A percentile compares a stretch with the other conserved stretches of the same genome.
Conservation (phyloP, 371 early-diverging fungal genomes). For the Actinomortierella ambigua region DNA sequence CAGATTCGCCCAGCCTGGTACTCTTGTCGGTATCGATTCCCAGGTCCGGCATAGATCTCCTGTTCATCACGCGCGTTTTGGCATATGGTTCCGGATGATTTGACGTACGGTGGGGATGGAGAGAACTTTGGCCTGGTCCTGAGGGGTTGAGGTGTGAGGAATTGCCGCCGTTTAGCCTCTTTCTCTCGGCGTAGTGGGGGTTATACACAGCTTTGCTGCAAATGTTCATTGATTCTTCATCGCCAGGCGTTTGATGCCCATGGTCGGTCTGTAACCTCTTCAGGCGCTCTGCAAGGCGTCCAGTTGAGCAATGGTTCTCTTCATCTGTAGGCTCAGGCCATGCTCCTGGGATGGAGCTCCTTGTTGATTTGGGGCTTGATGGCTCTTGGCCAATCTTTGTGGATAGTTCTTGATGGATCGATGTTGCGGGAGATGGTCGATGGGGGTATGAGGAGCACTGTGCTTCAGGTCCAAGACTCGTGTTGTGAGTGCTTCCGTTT, state of each 20-base stretch:
- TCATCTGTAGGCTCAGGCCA: constrained; percentile 9
- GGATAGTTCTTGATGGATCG: too few relatives aligned
- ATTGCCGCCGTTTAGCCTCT: neutral
- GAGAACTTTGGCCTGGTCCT: neutral
- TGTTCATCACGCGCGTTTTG: constrained; percentile 14
- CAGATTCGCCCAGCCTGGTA: neutral
- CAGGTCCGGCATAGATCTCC: constrained; percentile 38
- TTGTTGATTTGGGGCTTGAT: neutral
- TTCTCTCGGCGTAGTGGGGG: constrained; percentile 6
- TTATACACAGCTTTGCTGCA: constrained; percentile 16
- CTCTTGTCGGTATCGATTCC: constrained; percentile 10
- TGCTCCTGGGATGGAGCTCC: constrained; percentile 13
- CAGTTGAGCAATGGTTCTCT: neutral
- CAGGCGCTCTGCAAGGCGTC: neutral
- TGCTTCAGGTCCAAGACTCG: too few relatives aligned
- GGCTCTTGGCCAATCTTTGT: too few relatives aligned
- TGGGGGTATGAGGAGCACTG: too few relatives aligned
- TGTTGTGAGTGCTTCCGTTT: too few relatives aligned
- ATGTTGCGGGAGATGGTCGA: too few relatives aligned
- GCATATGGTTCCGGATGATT: neutral
- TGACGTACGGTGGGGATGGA: constrained; percentile 16
- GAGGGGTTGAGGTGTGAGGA: neutral
- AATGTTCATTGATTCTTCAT: neutral
- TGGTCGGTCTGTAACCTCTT: neutral
- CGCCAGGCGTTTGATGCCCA: neutral